Base-by-base conservation (phyloP, 495 filamentous ascomycete species). In the Rostrohypoxylon terebratum region DNA sequence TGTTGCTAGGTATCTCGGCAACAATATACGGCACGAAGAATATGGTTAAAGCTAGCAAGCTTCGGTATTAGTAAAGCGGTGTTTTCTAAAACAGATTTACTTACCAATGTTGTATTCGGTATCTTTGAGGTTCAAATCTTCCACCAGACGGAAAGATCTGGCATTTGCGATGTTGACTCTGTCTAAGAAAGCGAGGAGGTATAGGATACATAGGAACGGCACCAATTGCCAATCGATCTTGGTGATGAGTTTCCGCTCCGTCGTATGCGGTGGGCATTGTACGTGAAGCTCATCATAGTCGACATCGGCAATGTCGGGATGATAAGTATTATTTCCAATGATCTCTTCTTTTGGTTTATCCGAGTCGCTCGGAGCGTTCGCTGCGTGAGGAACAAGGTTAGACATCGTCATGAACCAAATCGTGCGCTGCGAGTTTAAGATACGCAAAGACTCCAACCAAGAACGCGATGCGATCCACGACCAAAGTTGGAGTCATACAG, bases 1-100 rank as follows among this genome's bases (percentile, higher is more conserved):
- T 88, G 75, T 98, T 98, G 55, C 91, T 93, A 2, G 95, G 96
- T 57, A 98, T 96, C 78, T 93, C 94, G 72, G 91, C 91, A 51
- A 95, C 69, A 69, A 97, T 87, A 77, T 97, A 98, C 0, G 95
- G 94, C 0, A 98, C 89, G 81, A 97, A 99, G 85, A 98, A 97
- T 71, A 97, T 95, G 21, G 89, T 89, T 66, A 97, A 81, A 0
- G 91, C 92, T 78, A 59, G 38, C 5, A 38, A 40, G 10, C 11
- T 47, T 23, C 2, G 1, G 9, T 50, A 25, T 65, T 31, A 66
- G 71, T 21, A 59, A 64, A 31, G 31, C n/a, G n/a, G 11, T 13
- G 1, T 21, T 7, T 34, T 34, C 48, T 23, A 11, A 18, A 28
- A 40, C 42, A 13, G 9, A 34, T 55, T 31, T 40, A 16, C 62